Evolutionary conservation across 805 yeast species (phyloP).

Genomic region (Starmerella stellata): DNA sequence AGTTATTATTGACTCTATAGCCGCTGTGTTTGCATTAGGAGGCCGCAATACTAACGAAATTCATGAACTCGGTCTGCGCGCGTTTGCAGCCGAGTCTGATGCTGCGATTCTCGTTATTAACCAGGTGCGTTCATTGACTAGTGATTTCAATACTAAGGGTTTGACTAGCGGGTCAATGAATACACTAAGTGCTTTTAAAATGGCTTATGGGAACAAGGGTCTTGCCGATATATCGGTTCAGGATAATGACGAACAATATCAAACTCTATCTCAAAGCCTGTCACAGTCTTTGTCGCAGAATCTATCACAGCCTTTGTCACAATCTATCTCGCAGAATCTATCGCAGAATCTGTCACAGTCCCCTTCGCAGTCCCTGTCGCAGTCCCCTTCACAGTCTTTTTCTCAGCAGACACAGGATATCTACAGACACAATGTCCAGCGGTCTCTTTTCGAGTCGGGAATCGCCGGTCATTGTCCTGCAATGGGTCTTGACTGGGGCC

Average conservation of each 20-base stretch:
- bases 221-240: neutral
- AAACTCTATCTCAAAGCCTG: too few relatives aligned
- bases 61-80: constrained; percentile 26
- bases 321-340: too few relatives aligned
- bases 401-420: too few relatives aligned
- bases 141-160: too few relatives aligned
- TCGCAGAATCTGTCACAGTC: too few relatives aligned
- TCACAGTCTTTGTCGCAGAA: too few relatives aligned
- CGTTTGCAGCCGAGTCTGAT: constrained; percentile 30
- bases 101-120: constrained; percentile 57
- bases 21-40: constrained; percentile 23
- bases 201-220: too few relatives aligned
- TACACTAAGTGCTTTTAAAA: too few relatives aligned
- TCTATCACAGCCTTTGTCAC: too few relatives aligned
- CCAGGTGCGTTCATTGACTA: constrained; percentile 48
- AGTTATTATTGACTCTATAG: constrained; percentile 59
- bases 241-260: neutral
- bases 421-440: neutral
- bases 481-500: neutral
- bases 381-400: too few relatives aligned
- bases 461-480: neutral
- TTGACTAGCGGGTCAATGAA: too few relatives aligned
- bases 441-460: neutral
- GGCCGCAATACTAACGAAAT: constrained; percentile 10
- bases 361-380: too few relatives aligned